A percentile compares a stretch with the other conserved stretches of the same genome.
Evolutionary conservation across 768 basidiomycete genomes (phyloP).

Genomic region (Infundibulicybe gibba): DNA sequence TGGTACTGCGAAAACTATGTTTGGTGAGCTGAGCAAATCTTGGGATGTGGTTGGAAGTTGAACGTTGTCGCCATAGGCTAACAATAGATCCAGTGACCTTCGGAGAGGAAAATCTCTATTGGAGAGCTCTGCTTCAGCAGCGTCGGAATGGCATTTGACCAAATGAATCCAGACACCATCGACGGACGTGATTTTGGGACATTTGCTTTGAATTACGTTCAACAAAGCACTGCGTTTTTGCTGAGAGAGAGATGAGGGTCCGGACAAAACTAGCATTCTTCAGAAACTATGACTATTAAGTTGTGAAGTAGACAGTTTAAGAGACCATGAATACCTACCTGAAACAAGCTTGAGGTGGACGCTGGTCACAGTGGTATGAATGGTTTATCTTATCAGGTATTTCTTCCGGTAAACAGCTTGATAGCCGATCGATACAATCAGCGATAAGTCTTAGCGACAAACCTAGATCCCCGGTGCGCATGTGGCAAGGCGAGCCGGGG

Average conservation of each 20-base stretch:
- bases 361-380: background rate
- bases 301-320: no score
- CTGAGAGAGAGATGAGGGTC: slow-evolving; percentile 71
- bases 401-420: no score
- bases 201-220: slow-evolving; percentile 46
- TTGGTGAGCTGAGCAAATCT: slow-evolving; percentile 28
- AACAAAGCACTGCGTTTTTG: slow-evolving; percentile 71
- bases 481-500: no score
- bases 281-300: background rate
- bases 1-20: slow-evolving; percentile 73
- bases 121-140: slow-evolving; percentile 43
- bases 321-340: no score
- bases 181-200: slow-evolving; percentile 56
- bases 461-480: no score
- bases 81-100: slow-evolving; percentile 60
- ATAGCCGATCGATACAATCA: no score
- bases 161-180: slow-evolving; percentile 89
- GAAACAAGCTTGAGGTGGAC: background rate
- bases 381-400: no score
- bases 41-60: slow-evolving; percentile 40
- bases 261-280: slow-evolving; percentile 74
- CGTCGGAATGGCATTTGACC: slow-evolving; percentile 54
- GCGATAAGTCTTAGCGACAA: no score
- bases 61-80: slow-evolving; percentile 83
- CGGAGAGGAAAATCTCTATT: slow-evolving; percentile 40